Base-by-base conservation (phyloP, 1,284 basidiomycete genomes). In the Cutaneotrichosporon cavernicola region DNA sequence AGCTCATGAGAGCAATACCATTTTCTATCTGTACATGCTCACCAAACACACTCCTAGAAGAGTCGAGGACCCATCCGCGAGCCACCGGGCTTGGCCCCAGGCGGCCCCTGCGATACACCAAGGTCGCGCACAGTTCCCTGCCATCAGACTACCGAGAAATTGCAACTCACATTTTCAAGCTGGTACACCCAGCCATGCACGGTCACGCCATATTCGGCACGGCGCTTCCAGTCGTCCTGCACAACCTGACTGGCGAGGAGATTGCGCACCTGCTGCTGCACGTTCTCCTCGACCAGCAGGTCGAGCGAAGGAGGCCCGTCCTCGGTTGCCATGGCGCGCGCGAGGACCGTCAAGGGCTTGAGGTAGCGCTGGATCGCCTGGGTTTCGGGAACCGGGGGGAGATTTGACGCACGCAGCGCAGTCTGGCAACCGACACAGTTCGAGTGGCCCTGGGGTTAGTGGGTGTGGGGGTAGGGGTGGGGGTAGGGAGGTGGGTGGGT, bases 141-240 rank as follows among this genome's bases (percentile, higher is more conserved):
- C 5, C 9, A 55, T 63, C 40, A 65, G 65, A 63, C 14, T 5
- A 8, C 5, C 34, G 8, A 8, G 7, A 5, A 34, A 36, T 8
- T 13, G 8, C 7, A 2, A 72, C 73, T 70, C 61, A 76, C 77
- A 59, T 79, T 71, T 65, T 79, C 77, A n/a, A 79, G 75, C 65
- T 79, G 77, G 65, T 79, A 78, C 31, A 80, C 76, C 78, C 78
- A 80, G 2, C 78, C 78, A 49, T 78, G 78, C 31, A 80, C 69
- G 3, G 72, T 72, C 3, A 80, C 77, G 22, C 76, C 76, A 13
- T 73, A 66, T 3, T 69, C 59, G 26, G 75, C 76, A 55, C 78
- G 65, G 59, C 73, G 63, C 63, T 72, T 73, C 77, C 78, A 77
- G 66, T 80, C 77, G 59, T 72, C 68, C 53, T 63, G 56, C 40